Percentiles rank a stretch among this genome's conserved stretches.
phyloP scores from a whole-genome alignment of 441 rosid species.

The Adansonia gregorii region DNA sequence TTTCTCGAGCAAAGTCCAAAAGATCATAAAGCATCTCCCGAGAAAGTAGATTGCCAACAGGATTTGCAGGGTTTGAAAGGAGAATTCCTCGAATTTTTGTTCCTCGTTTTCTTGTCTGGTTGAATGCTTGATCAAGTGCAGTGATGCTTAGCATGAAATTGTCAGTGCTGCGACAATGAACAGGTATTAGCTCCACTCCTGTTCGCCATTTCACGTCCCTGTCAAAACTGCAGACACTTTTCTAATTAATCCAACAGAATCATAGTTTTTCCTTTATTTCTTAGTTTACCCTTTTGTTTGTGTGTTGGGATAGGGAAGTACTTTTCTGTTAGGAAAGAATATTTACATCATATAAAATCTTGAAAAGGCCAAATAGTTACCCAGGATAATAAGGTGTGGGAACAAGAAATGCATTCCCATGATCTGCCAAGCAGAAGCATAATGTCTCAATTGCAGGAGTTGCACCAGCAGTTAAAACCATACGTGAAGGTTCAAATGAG shows the following conservation, averaged over 20 bases:
- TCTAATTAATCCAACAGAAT: conserved; percentile 14
- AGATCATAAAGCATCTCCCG: conserved; percentile 59
- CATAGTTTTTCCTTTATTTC: neutral
- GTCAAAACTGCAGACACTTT: conserved; percentile 69
- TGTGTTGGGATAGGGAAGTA: neutral
- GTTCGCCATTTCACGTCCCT: conserved; percentile 77
- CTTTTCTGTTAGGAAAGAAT: neutral
- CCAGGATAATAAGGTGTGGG: conserved; percentile 89
- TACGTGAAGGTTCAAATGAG: conserved; percentile 70
- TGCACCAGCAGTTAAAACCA: conserved; percentile 76
- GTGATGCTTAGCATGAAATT: conserved; percentile 62
- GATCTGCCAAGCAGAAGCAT: conserved; percentile 86
- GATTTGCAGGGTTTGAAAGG: conserved; percentile 84
- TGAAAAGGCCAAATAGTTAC: conserved; percentile 38
- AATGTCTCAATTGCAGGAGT: conserved; percentile 80
- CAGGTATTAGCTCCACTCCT: conserved; percentile 85
- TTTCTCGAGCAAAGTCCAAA: conserved; percentile 72
- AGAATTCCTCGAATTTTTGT: conserved; percentile 70
- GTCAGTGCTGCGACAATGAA: conserved; percentile 82
- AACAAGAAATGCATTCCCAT: conserved; percentile 83
- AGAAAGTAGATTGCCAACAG: conserved; percentile 75
- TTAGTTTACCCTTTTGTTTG: neutral
- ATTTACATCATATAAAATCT: neutral
- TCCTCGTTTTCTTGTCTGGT: conserved; percentile 84
- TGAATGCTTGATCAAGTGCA: conserved; percentile 79